phyloP scores from a whole-genome alignment of 108 stramenopile genomes.

The Epipyxis sp. region DNA sequence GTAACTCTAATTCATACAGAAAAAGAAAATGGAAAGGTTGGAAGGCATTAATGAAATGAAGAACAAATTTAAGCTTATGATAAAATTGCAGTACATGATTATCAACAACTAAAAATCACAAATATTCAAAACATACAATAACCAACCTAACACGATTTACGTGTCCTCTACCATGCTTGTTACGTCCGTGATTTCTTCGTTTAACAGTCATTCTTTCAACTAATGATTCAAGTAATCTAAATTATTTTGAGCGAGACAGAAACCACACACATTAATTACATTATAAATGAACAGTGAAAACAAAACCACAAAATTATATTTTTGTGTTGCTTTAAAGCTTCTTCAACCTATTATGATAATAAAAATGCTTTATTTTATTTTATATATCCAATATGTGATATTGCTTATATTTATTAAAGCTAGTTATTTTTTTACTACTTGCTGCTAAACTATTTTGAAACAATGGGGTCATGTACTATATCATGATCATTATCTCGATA shows the following conservation, averaged over 20 bases:
- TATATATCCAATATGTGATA: not conserved
- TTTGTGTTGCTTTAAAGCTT: no score
- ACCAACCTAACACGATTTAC: conserved; percentile 87
- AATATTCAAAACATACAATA: conserved; percentile 14
- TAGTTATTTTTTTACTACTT: no score
- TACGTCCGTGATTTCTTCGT: conserved; percentile 97
- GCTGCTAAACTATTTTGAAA: no score
- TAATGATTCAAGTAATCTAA: not conserved
- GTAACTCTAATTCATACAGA: conserved; percentile 9
- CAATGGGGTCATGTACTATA: no score
- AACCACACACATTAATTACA: not conserved
- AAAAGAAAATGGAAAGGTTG: not conserved
- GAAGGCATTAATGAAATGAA: not conserved
- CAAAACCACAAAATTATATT: no score
- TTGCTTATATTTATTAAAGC: not conserved
- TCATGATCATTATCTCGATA: no score
- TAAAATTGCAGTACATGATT: not conserved
- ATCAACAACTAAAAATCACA: conserved; percentile 1
- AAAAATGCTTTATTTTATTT: not conserved
- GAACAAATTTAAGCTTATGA: not conserved
- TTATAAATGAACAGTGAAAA: no score
- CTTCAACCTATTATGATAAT: not conserved
- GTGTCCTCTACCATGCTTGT: conserved; percentile 99
- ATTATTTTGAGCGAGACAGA: not conserved
- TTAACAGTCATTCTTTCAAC: conserved; percentile 88